A percentile compares a stretch with the other conserved stretches of the same genome.
These are phyloP conservation scores for Xylaria sp. DNA, from an alignment of 2,329 filamentous ascomycete genomes.

Conservation along the genomic window DNA sequence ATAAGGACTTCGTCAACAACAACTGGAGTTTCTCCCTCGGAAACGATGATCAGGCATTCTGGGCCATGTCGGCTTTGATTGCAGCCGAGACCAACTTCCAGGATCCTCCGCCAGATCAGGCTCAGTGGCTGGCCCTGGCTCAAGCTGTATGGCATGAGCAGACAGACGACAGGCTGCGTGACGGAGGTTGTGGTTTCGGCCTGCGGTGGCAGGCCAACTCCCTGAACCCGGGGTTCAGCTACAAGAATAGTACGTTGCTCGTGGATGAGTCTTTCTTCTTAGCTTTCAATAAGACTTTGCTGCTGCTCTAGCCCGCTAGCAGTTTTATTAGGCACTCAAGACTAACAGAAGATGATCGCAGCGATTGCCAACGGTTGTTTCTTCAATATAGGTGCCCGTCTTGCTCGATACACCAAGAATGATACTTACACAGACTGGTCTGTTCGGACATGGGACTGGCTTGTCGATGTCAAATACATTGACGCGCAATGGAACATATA, in stretches of 20 bases:
- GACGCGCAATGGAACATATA: conserved; percentile 56
- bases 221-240: conserved; percentile 63
- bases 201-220: conserved; percentile 74
- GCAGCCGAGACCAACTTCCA: conserved; percentile 70
- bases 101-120: conserved; percentile 58
- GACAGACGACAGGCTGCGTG: conserved; percentile 63
- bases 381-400: conserved; percentile 63
- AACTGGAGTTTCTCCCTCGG: conserved; percentile 56
- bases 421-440: conserved; percentile 71
- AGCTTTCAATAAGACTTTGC: neutral
- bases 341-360: conserved; percentile 30
- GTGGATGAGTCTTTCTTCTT: neutral
- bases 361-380: conserved; percentile 60
- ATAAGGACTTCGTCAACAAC: conserved; percentile 58
- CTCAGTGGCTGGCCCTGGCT: conserved; percentile 71
- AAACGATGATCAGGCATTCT: conserved; percentile 70
- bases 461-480: conserved; percentile 56
- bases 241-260: conserved; percentile 54
- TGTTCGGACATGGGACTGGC: conserved; percentile 66
- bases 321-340: neutral
- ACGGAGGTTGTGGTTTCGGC: conserved; percentile 68
- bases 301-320: neutral
- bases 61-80: conserved; percentile 70
- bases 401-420: conserved; percentile 73
- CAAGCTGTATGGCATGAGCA: conserved; percentile 73